Evolutionary conservation across 305 asterid genomes (phyloP).

Genomic region (Withania somnifera): DNA sequence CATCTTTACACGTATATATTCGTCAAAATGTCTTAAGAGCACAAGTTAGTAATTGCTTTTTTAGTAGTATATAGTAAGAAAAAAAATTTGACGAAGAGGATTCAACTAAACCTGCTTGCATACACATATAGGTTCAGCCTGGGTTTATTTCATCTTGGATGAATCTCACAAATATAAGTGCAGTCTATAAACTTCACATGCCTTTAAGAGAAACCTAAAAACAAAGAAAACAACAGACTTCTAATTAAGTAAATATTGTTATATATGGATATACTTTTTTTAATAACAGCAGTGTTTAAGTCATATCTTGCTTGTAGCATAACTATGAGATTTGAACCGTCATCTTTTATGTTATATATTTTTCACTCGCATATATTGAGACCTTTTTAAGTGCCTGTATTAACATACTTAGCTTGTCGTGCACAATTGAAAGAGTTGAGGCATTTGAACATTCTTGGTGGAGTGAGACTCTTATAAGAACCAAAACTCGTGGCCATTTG

Average conservation of each 20-base stretch:
- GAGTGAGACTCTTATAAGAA: slow-evolving; percentile 27
- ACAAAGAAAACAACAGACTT: not conserved
- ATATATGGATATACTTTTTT: no score
- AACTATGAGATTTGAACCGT: not conserved
- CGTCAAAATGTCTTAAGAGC: not conserved
- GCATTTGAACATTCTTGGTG: slow-evolving; percentile 20
- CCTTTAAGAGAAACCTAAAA: not conserved
- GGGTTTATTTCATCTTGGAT: not conserved
- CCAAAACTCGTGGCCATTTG: slow-evolving; percentile 12
- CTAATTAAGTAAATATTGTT: not conserved
- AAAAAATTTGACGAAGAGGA: not conserved
- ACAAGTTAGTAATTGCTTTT: not conserved
- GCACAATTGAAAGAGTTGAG: not conserved
- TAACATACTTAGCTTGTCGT: not conserved
- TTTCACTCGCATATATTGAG: not conserved
- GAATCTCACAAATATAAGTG: not conserved
- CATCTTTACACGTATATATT: not conserved
- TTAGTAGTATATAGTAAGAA: not conserved
- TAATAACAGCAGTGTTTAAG: not conserved
- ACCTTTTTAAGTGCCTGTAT: no score
- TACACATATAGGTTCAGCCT: not conserved
- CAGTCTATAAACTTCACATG: not conserved
- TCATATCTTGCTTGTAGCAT: no score
- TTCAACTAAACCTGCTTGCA: not conserved
- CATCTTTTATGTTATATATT: not conserved